Percentiles rank a stretch among this genome's conserved stretches.
These are phyloP conservation scores for Xylariaceae sp. DNA, from an alignment of 2,329 filamentous ascomycete species.

Conservation along the genomic window DNA sequence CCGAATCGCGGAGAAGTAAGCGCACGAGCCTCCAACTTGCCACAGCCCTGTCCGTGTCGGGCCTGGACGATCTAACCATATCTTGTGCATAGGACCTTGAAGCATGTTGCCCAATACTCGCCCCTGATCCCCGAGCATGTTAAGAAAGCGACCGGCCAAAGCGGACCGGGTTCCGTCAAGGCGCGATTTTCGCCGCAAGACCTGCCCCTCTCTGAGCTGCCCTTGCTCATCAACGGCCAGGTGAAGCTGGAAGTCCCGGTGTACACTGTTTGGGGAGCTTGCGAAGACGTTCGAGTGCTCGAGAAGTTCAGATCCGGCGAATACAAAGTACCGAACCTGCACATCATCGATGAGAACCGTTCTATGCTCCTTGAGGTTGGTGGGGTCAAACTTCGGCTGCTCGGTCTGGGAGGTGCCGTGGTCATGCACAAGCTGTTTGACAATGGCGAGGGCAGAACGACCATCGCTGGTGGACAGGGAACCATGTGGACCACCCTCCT, in stretches of 20 bases:
- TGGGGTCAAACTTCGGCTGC: conserved; percentile 87
- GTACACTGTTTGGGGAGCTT: conserved; percentile 98
- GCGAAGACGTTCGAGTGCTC: conserved; percentile 93
- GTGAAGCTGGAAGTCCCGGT: conserved; percentile 92
- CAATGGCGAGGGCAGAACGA: conserved; percentile 94
- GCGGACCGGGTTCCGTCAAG: conserved; percentile 73
- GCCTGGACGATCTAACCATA: conserved; percentile 3
- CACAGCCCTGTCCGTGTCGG: background rate
- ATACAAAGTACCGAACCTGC: conserved; percentile 94
- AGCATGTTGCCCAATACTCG: conserved; percentile 98
- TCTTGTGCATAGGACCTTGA: conserved; percentile 63
- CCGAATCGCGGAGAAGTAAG: conserved; percentile 95
- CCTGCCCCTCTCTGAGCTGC: conserved; percentile 85
- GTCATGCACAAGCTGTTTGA: conserved; percentile 99
- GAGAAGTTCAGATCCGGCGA: conserved; percentile 97
- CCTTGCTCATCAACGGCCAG: conserved; percentile 79
- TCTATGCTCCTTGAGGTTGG: conserved; percentile 92
- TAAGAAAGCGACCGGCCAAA: conserved; percentile 59
- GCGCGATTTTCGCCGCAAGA: conserved; percentile 73
- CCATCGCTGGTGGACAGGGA: conserved; percentile 94
- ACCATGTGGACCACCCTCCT: conserved; percentile 99
- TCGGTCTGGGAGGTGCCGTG: conserved; percentile 89
- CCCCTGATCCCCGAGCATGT: conserved; percentile 77
- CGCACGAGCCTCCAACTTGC: conserved; percentile 9
- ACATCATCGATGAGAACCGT: conserved; percentile 97